Base-by-base conservation (phyloP, 2,329 filamentous ascomycete genomes). In the Daldinia sp. region DNA sequence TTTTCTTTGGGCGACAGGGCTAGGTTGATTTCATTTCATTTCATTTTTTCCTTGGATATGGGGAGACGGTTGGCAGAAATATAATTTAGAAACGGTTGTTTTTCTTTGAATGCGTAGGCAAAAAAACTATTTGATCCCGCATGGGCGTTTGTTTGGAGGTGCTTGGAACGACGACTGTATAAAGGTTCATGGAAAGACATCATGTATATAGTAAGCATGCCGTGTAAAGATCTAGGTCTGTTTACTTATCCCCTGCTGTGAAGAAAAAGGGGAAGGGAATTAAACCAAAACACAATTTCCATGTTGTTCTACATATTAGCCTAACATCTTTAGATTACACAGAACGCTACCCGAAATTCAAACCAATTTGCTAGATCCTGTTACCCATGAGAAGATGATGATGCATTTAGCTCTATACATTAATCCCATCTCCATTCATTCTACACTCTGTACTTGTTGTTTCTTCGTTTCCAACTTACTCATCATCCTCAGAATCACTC, bases 401-500 rank as follows among this genome's bases (percentile, higher is more conserved):
- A 58, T 20, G 44, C 46, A 44, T 50, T 56, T 48, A 42, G 20
- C 18, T 44, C 37, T 48, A 35, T 60, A 35, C 54, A 51, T 55
- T 51, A 18, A 18, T 39, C 44, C 23, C 35, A 4, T 28, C 30
- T 12, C 2, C 35, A 37, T 44, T 28, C 54, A 58, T 68, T 20
- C 56, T 65, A 65, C 63, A 65, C 15, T 44, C 44, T 53, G 13
- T 30, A 9, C 2, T 23, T 37, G 13, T 35, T 13, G 20, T 35
- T 23, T 37, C 2, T 15, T 6, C 10, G 7, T 37, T 37, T 37
- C 13, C 15, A 46, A 20, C 48, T 42, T 35, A 28, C 12, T 48
- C 37, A 28, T 42, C 53, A 20, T 82, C 84, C 53, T 82, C 83
- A n/a, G 86, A 85, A 57, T 93, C 91, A 60, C 94, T 80, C 53